A percentile compares a stretch with the other conserved stretches of the same genome.
Evolutionary conservation across 2,329 filamentous ascomycete species (phyloP).

Genomic region (Stagonosporopsis cucurbitacearum): DNA sequence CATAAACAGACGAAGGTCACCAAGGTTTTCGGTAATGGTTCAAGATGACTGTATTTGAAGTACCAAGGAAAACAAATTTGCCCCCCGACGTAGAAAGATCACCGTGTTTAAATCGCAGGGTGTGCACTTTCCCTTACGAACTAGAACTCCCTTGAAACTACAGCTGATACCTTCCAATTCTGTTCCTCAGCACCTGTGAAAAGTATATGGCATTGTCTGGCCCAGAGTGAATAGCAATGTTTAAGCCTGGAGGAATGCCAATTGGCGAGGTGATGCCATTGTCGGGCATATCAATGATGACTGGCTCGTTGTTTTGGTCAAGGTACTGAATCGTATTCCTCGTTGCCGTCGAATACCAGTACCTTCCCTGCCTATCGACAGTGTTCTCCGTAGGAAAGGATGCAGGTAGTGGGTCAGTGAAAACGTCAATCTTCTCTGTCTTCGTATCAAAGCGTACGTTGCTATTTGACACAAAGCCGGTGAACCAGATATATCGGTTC

Average conservation of each 20-base stretch:
- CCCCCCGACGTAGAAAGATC: no score
- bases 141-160: neutral
- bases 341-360: conserved; percentile 21
- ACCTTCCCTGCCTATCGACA: conserved; percentile 13
- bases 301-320: conserved; percentile 14
- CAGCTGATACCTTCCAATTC: conserved; percentile 18
- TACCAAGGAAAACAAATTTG: no score
- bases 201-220: conserved; percentile 23
- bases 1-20: no score
- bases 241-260: conserved; percentile 16
- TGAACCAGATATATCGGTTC: conserved; percentile 20
- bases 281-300: conserved; percentile 21
- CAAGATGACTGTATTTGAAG: neutral
- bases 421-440: conserved; percentile 20
- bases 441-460: conserved; percentile 21
- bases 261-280: conserved; percentile 16
- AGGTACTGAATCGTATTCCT: conserved; percentile 22
- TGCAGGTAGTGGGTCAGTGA: conserved; percentile 13
- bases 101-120: no score
- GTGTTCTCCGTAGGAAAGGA: conserved; percentile 19
- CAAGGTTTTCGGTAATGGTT: no score
- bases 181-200: conserved; percentile 18
- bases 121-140: no score
- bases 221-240: conserved; percentile 19
- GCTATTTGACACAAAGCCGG: conserved; percentile 19